Base-by-base conservation (phyloP, 2,329 filamentous ascomycete genomes). In the Nigrospora sphaerica region DNA sequence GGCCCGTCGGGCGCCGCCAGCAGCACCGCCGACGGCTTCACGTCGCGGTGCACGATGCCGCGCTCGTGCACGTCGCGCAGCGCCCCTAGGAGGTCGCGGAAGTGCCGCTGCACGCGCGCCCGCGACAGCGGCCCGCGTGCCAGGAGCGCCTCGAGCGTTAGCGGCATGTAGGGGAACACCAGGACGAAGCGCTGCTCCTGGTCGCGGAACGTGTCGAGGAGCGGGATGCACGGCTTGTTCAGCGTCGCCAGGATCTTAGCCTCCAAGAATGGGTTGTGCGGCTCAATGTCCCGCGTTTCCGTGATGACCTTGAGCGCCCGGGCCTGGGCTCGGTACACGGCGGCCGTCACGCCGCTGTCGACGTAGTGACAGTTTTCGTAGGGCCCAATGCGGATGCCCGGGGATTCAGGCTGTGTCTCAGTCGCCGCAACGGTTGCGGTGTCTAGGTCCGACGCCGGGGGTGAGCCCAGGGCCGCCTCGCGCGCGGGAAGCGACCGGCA, bases 1-100 rank as follows among this genome's bases (percentile, higher is more conserved):
- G 88, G 86, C 0, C 86, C 87, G 6, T 76, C 70, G 0, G 77
- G 69, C 0, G 83, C 80, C 37, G 76, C 70, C 39, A 95, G 75
- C 10, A 96, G 72, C 33, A 98, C 77, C 45, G 95, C 95, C 0
- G 89, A 90, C 1, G 93, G 93, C 60, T 98, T 98, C 61, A 98
- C 72, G 60, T 98, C 93, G 47, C 93, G 83, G 63, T 98, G 93
- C 46, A 98, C 85, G 48, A 98, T 90, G 9, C 81, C 85, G 19
- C 80, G 68, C 9, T 64, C 55, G 62, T 98, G 93, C 2, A 96
- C 72, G 55, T 86, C 76, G 2, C 68, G 69, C 2, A 98, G 75
- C 4, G 81, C 91, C 4, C 68, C 63, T 59, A 96, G 86, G 7
- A 93, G 60, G 54, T 91, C 83, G 12, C 48, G 67, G 66, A 75